Base-by-base conservation (phyloP, 2,329 filamentous ascomycete genomes). In the Aspergillus piperis region DNA sequence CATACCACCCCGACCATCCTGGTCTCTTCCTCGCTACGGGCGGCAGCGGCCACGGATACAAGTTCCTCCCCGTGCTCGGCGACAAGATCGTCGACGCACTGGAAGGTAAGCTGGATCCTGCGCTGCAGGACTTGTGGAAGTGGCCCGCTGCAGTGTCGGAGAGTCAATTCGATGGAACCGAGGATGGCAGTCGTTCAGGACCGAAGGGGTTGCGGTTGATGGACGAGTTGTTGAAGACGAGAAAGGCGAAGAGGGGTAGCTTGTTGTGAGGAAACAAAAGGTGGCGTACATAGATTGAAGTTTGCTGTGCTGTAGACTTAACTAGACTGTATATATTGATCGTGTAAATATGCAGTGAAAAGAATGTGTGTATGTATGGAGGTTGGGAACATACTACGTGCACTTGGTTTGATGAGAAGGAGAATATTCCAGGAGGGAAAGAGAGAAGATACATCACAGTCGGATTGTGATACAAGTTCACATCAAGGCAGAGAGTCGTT, bases 1-100 rank as follows among this genome's bases (percentile, higher is more conserved):
- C 88, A 69, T 87, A 88, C 73, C 88, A 91, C 68, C 89, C 89
- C 0, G 75, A 80, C 15, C 84, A 84, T 74, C 61, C 71, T 5
- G 75, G 75, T 38, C 74, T 84, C 5, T 82, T 82, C 69, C 69
- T 84, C 51, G 82, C 82, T 8, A 83, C 81, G 1, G 82, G 81
- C 5, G 82, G 81, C 7, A 82, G 79, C 54, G 81, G 82, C n/a
- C 82, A 84, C 66, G 82, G 71, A 8, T 84, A 78, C 70, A 84
- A 84, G 64, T 84, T 84, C 72, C 74, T 84, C 60, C 82, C 82
- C 38, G 76, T 83, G 13, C 72, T 84, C n/a, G 82, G 82, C 11
- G 80, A 82, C 54, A 82, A 82, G 65, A 74, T 84, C 58, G 76
- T 81, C 36, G 77, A 81, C 61, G 77, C 78, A 10, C 64, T 83